Evolutionary conservation across 2,329 filamentous ascomycete species (phyloP).

Genomic region (Didymella keratinophila): DNA sequence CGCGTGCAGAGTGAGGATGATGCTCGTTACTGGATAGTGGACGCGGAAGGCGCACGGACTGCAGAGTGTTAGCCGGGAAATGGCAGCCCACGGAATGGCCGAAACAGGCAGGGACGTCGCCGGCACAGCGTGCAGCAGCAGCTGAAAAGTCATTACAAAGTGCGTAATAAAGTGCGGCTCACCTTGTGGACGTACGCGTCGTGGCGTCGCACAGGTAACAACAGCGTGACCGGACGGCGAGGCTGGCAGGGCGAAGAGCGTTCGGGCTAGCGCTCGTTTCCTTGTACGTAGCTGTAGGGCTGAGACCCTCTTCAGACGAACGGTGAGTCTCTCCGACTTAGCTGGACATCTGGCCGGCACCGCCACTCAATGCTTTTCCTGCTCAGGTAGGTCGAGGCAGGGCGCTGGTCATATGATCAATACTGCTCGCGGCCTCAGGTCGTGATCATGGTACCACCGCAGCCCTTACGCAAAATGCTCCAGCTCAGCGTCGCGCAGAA

Average conservation of each 20-base stretch:
- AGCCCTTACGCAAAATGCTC: conserved; percentile 34
- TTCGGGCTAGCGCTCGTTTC: conserved; percentile 19
- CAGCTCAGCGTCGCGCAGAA: conserved; percentile 29
- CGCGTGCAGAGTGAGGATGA: conserved; percentile 23
- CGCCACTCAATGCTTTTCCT: conserved; percentile 30
- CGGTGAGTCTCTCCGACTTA: conserved; percentile 25
- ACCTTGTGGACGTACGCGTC: conserved; percentile 21
- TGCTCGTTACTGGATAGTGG: conserved; percentile 30
- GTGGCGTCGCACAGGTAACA: conserved; percentile 8
- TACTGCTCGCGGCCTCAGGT: conserved; percentile 16
- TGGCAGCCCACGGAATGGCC: conserved; percentile 29
- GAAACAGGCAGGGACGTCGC: conserved; percentile 35
- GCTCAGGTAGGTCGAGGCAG: conserved; percentile 13
- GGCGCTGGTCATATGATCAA: conserved; percentile 24
- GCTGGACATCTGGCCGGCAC: conserved; percentile 31
- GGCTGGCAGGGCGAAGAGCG: conserved; percentile 28
- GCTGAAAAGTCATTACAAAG: conserved; percentile 11
- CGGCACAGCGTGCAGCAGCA: conserved; percentile 16
- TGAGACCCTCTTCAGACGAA: conserved; percentile 19
- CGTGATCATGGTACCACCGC: conserved; percentile 43
- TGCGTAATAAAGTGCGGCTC: conserved; percentile 24
- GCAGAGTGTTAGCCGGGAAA: conserved; percentile 24
- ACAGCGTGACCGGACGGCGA: conserved; percentile 23
- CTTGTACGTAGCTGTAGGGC: conserved; percentile 21
- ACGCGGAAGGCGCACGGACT: conserved; percentile 28